phyloP scores from a whole-genome alignment of 1,284 basidiomycete species.

The Trametes polyzona region DNA sequence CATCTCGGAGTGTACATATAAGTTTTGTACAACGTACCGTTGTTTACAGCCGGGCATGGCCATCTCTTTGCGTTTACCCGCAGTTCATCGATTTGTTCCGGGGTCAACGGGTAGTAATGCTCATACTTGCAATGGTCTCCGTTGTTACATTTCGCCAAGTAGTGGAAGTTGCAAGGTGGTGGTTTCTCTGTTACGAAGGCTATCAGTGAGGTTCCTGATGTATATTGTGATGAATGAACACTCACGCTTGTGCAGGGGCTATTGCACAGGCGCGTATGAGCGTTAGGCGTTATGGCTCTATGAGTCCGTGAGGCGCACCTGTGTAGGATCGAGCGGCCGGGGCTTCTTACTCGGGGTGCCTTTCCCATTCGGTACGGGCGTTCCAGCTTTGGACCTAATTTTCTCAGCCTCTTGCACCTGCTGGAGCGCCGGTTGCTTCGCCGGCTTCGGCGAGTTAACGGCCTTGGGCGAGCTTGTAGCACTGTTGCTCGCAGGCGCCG shows the following conservation, averaged over 20 bases:
- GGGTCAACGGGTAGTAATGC: slow-evolving; percentile 43
- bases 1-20: not conserved
- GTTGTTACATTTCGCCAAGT: slow-evolving; percentile 42
- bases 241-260: slow-evolving; percentile 41
- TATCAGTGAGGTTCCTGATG: no score
- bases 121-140: slow-evolving; percentile 43
- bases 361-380: slow-evolving; percentile 18
- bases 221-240: no score
- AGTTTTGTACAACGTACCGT: slow-evolving; percentile 30
- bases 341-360: slow-evolving; percentile 16
- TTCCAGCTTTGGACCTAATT: slow-evolving; percentile 23
- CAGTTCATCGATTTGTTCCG: slow-evolving; percentile 40
- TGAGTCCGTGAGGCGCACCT: no score
- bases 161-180: slow-evolving; percentile 47
- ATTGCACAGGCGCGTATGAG: no score
- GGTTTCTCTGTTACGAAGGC: slow-evolving; percentile 38
- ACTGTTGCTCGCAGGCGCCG: not conserved
- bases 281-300: no score
- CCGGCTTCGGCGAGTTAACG: slow-evolving; percentile 20
- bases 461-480: slow-evolving; percentile 8
- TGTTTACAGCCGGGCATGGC: slow-evolving; percentile 42
- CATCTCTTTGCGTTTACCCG: slow-evolving; percentile 43
- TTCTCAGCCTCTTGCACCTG: slow-evolving; percentile 31
- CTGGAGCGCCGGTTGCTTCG: slow-evolving; percentile 22
- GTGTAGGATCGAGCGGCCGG: slow-evolving; percentile 23